Conservation (phyloP, 2,329 filamentous ascomycete genomes). For the Ophiostoma tasmaniense region DNA sequence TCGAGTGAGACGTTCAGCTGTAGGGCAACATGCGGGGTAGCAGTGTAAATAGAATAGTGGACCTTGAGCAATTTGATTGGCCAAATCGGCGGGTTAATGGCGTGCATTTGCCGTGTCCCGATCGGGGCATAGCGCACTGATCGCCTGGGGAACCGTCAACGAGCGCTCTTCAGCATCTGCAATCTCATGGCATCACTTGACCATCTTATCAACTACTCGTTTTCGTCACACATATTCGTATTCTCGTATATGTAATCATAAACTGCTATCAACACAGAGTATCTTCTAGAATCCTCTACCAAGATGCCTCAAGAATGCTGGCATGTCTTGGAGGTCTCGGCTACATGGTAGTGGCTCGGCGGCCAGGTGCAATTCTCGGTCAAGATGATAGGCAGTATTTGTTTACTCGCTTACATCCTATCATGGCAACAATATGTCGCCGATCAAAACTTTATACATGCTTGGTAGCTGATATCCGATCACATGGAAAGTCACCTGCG, state of each 20-base stretch:
- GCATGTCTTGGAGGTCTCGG: constrained; percentile 6
- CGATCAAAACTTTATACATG: not conserved
- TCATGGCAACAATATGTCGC: not conserved
- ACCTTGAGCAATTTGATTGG: not conserved
- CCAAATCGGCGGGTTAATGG: not conserved
- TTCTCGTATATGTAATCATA: not conserved
- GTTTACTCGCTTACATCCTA: not conserved
- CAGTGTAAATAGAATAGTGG: constrained; percentile 7
- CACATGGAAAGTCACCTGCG: constrained; percentile 1
- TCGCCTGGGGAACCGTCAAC: not conserved
- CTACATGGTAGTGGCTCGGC: constrained; percentile 10
- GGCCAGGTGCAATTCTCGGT: not conserved
- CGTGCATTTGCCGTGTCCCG: not conserved
- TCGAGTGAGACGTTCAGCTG: not conserved
- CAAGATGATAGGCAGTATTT: not conserved
- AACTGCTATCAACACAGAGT: not conserved
- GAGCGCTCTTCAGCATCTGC: not conserved
- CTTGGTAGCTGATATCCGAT: not conserved
- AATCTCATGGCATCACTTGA: too few species aligned
- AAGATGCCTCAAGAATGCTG: constrained; percentile 6
- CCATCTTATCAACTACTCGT: not conserved
- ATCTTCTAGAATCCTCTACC: constrained; percentile 12
- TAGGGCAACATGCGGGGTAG: constrained; percentile 17
- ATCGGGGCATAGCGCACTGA: not conserved
- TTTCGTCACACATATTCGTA: not conserved